phyloP scores from a whole-genome alignment of 1,284 basidiomycete genomes.

The Puccinia coronata region DNA sequence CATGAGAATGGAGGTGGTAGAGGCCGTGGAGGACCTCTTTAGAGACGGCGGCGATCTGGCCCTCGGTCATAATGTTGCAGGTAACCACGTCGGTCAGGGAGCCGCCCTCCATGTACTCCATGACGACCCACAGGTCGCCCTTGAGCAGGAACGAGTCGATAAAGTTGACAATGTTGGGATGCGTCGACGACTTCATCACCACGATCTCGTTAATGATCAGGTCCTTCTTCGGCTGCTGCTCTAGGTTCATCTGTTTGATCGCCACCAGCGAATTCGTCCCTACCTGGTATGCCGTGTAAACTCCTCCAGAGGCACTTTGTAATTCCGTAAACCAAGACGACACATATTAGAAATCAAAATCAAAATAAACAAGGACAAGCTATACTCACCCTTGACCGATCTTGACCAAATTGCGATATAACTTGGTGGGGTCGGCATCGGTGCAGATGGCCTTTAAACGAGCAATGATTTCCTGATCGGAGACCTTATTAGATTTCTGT shows the following conservation, averaged over 20 bases:
- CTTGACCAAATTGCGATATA: conserved; percentile 90
- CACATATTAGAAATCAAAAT: too few relatives aligned
- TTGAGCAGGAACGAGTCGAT: conserved; percentile 97
- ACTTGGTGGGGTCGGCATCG: conserved; percentile 89
- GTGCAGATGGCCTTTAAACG: conserved; percentile 92
- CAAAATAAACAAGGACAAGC: neutral
- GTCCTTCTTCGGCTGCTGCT: conserved; percentile 99
- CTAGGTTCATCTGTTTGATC: conserved; percentile 99
- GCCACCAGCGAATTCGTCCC: conserved; percentile 90
- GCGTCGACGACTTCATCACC: conserved; percentile 93
- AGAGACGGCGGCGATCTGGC: conserved; percentile 91
- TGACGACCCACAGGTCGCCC: conserved; percentile 98
- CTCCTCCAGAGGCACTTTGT: conserved; percentile 85
- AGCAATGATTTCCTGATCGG: conserved; percentile 80
- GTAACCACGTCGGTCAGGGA: conserved; percentile 92
- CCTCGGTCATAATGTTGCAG: conserved; percentile 87
- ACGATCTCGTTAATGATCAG: conserved; percentile 99
- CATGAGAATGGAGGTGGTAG: conserved; percentile 87
- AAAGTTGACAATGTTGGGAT: conserved; percentile 98
- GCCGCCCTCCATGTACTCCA: conserved; percentile 99
- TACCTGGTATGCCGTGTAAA: conserved; percentile 96
- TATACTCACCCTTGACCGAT: conserved; percentile 86
- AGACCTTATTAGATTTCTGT: conserved; percentile 62
- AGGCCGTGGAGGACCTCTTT: conserved; percentile 86
- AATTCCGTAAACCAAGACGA: conserved; percentile 27